Base-by-base conservation (phyloP, 1,139 yeast genomes). In the Zygosaccharomyces pseudobailii region DNA sequence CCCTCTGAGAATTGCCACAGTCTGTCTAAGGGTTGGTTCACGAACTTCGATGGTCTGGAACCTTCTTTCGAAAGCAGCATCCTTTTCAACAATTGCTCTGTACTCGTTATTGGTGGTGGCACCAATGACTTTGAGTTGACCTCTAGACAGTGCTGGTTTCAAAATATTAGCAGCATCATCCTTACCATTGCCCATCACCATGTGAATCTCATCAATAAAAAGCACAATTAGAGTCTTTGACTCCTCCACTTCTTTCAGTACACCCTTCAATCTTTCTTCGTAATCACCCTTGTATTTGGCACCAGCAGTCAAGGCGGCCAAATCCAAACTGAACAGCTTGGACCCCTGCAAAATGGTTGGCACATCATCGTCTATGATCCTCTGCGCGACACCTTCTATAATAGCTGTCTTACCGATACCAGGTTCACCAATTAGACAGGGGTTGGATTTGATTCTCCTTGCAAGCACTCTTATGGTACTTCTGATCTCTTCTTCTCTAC, bases 381-480 rank as follows among this genome's bases (percentile, higher is more conserved):
- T 79, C 71, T 92, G 97, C 13, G 98, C 97, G 49, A 92, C 97
- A 57, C 98, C 98, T 73, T 92, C 99, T 43, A 90, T 96, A 60
- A 92, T 90, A 20, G 96, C 87, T 33, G 98, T 94, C 71, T 92
- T 92, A 75, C 99, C 99, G 45, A 92, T 97, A 79, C 99, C 99
- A 30, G 98, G 96, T 63, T 92, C 97, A 75, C 99, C 99, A 62
- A 92, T 88, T 55, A 92, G 73, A 56, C 95, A 92, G 10, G 98
- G 96, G 64, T 94, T 94, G 3, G 97, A 89, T 71, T 92, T 92
- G 30, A 96, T 87, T 71, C 98, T 82, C 72, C 98, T 84, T 17
- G 98, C 92, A 53, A 92, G 75, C 4, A 94, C 96, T 53, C 97
- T 79, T 53, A 92, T 90, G 36, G 96, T 89, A 57, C 97, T 77